These are phyloP conservation scores for Thalassiosira exigua DNA, from an alignment of 352 stramenopile species.

Conservation along the genomic window DNA sequence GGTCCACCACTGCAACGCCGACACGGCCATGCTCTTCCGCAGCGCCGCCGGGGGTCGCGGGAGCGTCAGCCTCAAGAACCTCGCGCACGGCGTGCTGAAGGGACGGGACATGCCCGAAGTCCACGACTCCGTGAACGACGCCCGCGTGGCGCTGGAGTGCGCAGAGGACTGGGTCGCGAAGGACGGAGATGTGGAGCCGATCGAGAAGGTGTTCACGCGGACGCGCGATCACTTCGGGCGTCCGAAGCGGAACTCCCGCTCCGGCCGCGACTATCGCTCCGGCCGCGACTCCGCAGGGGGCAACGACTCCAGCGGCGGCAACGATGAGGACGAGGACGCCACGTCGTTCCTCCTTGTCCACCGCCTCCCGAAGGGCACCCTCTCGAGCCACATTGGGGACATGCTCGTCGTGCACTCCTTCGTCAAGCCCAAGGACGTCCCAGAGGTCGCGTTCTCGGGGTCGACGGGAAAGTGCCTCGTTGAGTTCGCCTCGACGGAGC, in stretches of 20 bases:
- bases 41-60: conserved; percentile 52
- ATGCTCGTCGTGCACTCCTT: conserved; percentile 81
- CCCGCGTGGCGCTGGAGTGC: conserved; percentile 70
- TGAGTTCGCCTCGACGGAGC: conserved; percentile 63
- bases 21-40: conserved; percentile 83
- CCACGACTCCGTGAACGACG: conserved; percentile 87
- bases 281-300: neutral
- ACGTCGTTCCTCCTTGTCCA: conserved; percentile 78
- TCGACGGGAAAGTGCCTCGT: conserved; percentile 77
- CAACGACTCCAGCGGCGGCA: neutral
- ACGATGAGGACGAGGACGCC: conserved; percentile 16
- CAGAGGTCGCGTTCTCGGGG: conserved; percentile 73
- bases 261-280: no score
- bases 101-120: conserved; percentile 78
- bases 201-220: conserved; percentile 46
- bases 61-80: conserved; percentile 82
- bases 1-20: conserved; percentile 77
- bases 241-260: no score
- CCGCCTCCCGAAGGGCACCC: conserved; percentile 75
- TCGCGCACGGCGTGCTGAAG: conserved; percentile 73
- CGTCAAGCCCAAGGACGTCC: conserved; percentile 70
- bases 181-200: conserved; percentile 63
- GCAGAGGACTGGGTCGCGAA: conserved; percentile 69
- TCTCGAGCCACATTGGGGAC: conserved; percentile 63
- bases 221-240: no score